Evolutionary conservation across 768 basidiomycete species (phyloP), one percentile per base, ranked within the genome.

Genomic region (Boletus rufocinnamomeus): DNA sequence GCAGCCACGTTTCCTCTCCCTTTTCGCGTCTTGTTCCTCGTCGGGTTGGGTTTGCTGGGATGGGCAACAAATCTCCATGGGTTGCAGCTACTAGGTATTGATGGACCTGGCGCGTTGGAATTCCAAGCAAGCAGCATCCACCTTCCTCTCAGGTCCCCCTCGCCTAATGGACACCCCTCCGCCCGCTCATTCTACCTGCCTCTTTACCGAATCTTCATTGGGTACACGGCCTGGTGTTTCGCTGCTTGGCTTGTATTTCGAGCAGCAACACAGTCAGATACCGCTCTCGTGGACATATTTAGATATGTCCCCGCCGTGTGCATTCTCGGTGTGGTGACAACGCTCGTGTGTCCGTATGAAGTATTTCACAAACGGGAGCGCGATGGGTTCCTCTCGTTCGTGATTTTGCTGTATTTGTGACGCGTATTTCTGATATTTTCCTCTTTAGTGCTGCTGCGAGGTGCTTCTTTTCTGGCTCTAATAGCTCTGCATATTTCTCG

Each of bases 51-150:
- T 13, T 83, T 95, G 55, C 76, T 96, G 5, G 88, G 88, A 61
- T 99, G 96, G 95, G 94, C 94, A 0, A 85, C 88, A 35, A 99
- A 98, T 73, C 75, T 98, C 8, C 95, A 98, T 72, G 84, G 90
- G 50, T 84, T 98, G 47, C 79, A 87, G 62, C 63, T 80, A 13
- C 77, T 88, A 17, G 87, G 89, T 23, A 75, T 98, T 41, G 94
- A 99, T 72, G 85, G 84, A 0, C 77, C 82, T 16, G 73, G 79
- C 61, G 85, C 85, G 5, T 80, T 99, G 69, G 91, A 91, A 67
- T 76, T 94, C 27, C 64, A 70, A 19, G 17, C 62, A 25, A 43
- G 28, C 37, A 56, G 23, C 23, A 23, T 30, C 19, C 30, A 49
- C 43, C 62, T 73, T 17, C 69, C 69, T 47, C 64, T 64, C 25